These are phyloP conservation scores for Sodiomyces alkalinus DNA, from an alignment of 2,329 filamentous ascomycete species.

Conservation along the genomic window DNA sequence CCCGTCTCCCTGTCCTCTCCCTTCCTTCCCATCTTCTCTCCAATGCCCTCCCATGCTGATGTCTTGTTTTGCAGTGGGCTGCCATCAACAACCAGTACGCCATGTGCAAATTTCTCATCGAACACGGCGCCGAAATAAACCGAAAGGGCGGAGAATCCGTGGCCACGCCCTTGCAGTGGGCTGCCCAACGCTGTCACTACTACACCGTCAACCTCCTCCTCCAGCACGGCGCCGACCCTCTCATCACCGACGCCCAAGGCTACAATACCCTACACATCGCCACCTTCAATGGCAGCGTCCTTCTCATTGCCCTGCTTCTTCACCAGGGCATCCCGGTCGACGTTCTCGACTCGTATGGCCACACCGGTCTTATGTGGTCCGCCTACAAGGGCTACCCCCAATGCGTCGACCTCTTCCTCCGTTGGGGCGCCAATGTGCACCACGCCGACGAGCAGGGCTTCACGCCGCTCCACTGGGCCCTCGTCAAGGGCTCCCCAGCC, in stretches of 20 bases:
- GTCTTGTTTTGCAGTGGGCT: slow-evolving; percentile 56
- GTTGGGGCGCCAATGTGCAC: slow-evolving; percentile 92
- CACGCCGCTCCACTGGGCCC: slow-evolving; percentile 87
- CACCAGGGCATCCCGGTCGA: slow-evolving; percentile 95
- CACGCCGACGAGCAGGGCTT: slow-evolving; percentile 84
- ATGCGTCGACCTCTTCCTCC: slow-evolving; percentile 80
- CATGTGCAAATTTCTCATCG: slow-evolving; percentile 90
- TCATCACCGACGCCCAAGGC: slow-evolving; percentile 84
- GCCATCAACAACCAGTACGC: slow-evolving; percentile 98
- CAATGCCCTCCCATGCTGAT: slow-evolving; percentile 8
- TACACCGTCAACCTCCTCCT: slow-evolving; percentile 90
- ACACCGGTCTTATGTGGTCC: slow-evolving; percentile 96
- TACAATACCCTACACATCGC: slow-evolving; percentile 97
- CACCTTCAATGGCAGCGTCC: slow-evolving; percentile 91
- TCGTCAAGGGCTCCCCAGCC: slow-evolving; percentile 80
- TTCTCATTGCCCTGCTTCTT: slow-evolving; percentile 73
- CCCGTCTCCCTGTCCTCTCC: neutral
- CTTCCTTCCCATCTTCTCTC: neutral
- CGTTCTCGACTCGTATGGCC: slow-evolving; percentile 73
- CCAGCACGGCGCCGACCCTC: slow-evolving; percentile 79
- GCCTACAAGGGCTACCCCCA: slow-evolving; percentile 93
- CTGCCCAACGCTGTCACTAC: slow-evolving; percentile 90
- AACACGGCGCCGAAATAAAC: slow-evolving; percentile 76
- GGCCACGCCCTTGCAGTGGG: slow-evolving; percentile 91
- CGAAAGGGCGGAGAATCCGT: slow-evolving; percentile 89